Evolutionary conservation across 2,329 filamentous ascomycete species (phyloP).

Genomic region (Penicillium sp.): DNA sequence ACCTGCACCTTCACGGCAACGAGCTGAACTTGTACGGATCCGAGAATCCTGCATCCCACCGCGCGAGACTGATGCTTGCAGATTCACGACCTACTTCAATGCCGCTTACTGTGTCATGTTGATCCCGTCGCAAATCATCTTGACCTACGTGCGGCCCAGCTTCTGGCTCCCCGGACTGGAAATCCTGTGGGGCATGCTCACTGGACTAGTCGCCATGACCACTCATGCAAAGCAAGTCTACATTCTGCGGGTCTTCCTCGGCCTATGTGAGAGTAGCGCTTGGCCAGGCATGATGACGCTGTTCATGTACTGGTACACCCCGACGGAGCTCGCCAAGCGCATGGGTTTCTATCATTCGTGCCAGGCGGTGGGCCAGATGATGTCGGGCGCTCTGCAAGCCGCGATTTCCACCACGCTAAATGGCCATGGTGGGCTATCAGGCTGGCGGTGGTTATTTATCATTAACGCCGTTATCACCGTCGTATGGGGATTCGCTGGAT

Average conservation of each 20-base stretch:
- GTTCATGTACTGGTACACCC: constrained; percentile 41
- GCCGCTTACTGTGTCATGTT: constrained; percentile 42
- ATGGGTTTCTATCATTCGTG: constrained; percentile 35
- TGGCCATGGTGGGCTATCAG: constrained; percentile 30
- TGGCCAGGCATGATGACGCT: constrained; percentile 35
- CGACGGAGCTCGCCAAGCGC: constrained; percentile 35
- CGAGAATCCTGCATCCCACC: neutral
- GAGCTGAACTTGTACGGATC: constrained; percentile 23
- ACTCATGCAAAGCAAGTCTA: constrained; percentile 33
- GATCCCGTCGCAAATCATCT: constrained; percentile 42
- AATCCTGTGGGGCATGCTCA: constrained; percentile 31
- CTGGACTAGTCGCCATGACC: constrained; percentile 28
- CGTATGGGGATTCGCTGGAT: constrained; percentile 34
- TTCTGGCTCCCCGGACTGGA: constrained; percentile 31
- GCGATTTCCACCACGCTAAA: constrained; percentile 34
- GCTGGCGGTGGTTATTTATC: constrained; percentile 41
- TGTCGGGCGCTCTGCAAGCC: constrained; percentile 32
- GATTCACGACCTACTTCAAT: constrained; percentile 44
- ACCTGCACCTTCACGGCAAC: constrained; percentile 22
- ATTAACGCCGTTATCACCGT: constrained; percentile 41
- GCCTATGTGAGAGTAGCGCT: constrained; percentile 30
- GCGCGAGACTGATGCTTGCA: constrained; percentile 7
- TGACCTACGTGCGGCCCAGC: constrained; percentile 37
- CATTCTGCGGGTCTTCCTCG: constrained; percentile 29
- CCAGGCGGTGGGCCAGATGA: constrained; percentile 31